Percentiles rank a stretch among this genome's conserved stretches.
These are phyloP conservation scores for Torrubiella hemipterigena DNA, from an alignment of 2,329 filamentous ascomycete species.

Conservation along the genomic window DNA sequence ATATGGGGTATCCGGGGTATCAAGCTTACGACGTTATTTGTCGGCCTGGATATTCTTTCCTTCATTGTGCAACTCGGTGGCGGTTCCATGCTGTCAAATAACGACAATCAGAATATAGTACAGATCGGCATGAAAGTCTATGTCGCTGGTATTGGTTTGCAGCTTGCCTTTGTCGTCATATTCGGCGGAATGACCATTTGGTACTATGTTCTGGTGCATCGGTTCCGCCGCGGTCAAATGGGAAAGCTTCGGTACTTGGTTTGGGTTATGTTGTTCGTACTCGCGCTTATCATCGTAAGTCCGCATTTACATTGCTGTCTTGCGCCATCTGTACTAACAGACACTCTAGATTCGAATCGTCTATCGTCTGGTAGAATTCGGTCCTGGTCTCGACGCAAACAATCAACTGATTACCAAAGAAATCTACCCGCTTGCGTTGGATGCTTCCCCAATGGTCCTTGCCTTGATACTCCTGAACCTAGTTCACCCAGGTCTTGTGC, in stretches of 20 bases:
- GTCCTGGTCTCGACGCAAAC: slow-evolving; percentile 25
- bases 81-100: slow-evolving; percentile 22
- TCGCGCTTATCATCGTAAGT: slow-evolving; percentile 23
- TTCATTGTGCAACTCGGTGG: slow-evolving; percentile 32
- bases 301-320: not conserved
- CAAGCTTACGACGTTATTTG: slow-evolving; percentile 30
- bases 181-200: slow-evolving; percentile 21
- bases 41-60: slow-evolving; percentile 32
- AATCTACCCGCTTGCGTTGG: slow-evolving; percentile 35
- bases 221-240: slow-evolving; percentile 12
- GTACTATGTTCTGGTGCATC: slow-evolving; percentile 19
- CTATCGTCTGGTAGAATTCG: slow-evolving; percentile 47
- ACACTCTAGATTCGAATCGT: slow-evolving; percentile 38
- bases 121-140: slow-evolving; percentile 25
- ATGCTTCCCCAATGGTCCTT: slow-evolving; percentile 45
- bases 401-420: slow-evolving; percentile 37
- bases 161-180: slow-evolving; percentile 24
- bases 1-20: slow-evolving; percentile 21
- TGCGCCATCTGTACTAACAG: slow-evolving; percentile 4
- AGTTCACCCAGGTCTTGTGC: slow-evolving; percentile 34
- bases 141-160: slow-evolving; percentile 22
- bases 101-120: slow-evolving; percentile 13
- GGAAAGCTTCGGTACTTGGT: slow-evolving; percentile 20
- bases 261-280: slow-evolving; percentile 18
- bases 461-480: slow-evolving; percentile 27